Evolutionary conservation across 495 filamentous ascomycete species (phyloP).

Genomic region (Annulohypoxylon stygium): DNA sequence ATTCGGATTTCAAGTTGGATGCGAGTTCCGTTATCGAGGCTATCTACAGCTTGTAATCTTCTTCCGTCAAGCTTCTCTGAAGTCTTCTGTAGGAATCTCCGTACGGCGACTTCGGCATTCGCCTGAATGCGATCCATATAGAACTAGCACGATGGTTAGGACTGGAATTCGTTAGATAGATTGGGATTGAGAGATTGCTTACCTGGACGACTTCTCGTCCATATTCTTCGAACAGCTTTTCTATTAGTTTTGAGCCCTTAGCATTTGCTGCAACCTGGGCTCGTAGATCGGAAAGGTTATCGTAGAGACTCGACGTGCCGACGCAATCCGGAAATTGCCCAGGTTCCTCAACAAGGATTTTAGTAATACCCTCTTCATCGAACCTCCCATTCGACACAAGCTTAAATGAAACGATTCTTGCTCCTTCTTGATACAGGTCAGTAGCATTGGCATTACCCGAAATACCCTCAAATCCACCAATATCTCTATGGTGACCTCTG

Average conservation of each 20-base stretch:
- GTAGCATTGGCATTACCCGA: conserved; percentile 50
- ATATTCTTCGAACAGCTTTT: conserved; percentile 46
- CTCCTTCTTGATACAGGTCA: conserved; percentile 53
- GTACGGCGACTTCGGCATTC: conserved; percentile 50
- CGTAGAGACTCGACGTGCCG: conserved; percentile 48
- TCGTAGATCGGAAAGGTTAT: conserved; percentile 53
- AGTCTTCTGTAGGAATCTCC: conserved; percentile 42
- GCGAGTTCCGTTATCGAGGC: conserved; percentile 54
- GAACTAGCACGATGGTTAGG: conserved; percentile 26
- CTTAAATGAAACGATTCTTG: conserved; percentile 49
- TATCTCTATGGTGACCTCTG: conserved; percentile 53
- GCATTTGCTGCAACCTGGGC: conserved; percentile 54
- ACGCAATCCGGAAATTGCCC: conserved; percentile 50
- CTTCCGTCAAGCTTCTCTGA: conserved; percentile 26
- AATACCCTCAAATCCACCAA: conserved; percentile 49
- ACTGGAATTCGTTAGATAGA: background rate
- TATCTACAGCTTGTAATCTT: conserved; percentile 45
- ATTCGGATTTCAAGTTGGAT: conserved; percentile 52
- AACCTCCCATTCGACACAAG: conserved; percentile 50
- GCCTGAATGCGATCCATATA: conserved; percentile 53
- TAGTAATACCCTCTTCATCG: conserved; percentile 51
- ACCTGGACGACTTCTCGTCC: conserved; percentile 44
- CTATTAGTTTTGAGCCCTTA: conserved; percentile 49
- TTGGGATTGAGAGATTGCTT: background rate
- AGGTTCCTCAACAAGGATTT: conserved; percentile 49